Base-by-base conservation (phyloP, 495 filamentous ascomycete species). In the Hypoxylon fuscum region DNA sequence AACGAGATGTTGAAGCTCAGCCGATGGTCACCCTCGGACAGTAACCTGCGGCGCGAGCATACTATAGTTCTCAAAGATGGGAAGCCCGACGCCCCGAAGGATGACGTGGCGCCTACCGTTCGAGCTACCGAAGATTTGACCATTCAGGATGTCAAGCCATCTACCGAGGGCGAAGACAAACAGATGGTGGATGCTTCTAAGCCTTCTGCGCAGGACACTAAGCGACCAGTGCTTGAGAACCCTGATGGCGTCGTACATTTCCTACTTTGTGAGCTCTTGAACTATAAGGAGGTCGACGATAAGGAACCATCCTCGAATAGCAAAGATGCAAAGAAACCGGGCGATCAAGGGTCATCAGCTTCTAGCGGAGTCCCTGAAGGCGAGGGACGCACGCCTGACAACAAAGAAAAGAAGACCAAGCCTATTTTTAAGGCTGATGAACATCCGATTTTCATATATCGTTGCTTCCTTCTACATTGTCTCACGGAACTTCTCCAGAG, bases 161-260 rank as follows among this genome's bases (percentile, higher is more conserved):
- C 78, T 12, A 85, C 77, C 1, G 83, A 85, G 59, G 65, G 76
- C 5, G 72, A 71, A 59, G 81, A 80, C 51, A 82, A 83, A 65
- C 81, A 85, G 22, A 79, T 81, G 72, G 60, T 72, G 0, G 86
- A 88, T 49, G 88, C 85, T 63, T 76, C 82, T 12, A 90, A 90
- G 68, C 62, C 78, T 15, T 76, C 79, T 15, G 59, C 75, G 4
- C 69, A 72, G 17, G 93, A 97, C 59, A 63, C 85, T 42, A 97
- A 96, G 70, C 78, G 89, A 2, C 96, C 96, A 22, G 81, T 94
- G 20, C 86, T 98, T 2, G 93, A 97, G 72, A 90, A 94, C 58
- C 91, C 96, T 0, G 96, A 97, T 74, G 95, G 95, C 5, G 96
- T 99, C 11, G 89, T 98, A 56, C 92, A 97, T 68, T 98, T 96